Percentiles rank a stretch among this genome's conserved stretches.
phyloP scores from a whole-genome alignment of 768 basidiomycete genomes.

The Mycena metata region DNA sequence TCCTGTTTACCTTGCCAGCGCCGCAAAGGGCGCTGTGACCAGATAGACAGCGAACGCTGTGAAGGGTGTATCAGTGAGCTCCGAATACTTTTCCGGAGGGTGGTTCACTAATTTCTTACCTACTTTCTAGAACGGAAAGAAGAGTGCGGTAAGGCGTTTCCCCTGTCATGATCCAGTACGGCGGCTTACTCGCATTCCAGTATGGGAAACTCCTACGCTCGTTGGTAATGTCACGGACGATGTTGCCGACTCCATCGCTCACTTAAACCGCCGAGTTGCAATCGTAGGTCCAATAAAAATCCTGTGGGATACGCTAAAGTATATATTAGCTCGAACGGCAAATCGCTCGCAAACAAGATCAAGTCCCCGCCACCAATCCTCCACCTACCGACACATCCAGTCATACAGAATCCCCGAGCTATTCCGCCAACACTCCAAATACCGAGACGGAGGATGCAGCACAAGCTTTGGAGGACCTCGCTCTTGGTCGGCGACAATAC shows the following conservation, averaged over 20 bases:
- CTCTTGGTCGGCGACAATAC: slow-evolving; percentile 25
- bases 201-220: slow-evolving; percentile 21
- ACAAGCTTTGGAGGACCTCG: slow-evolving; percentile 18
- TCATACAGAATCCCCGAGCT: slow-evolving; percentile 2
- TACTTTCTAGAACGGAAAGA: slow-evolving; percentile 18
- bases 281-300: too few relatives aligned
- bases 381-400: background rate
- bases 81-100: too few relatives aligned
- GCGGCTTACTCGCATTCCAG: slow-evolving; percentile 1
- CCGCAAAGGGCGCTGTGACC: slow-evolving; percentile 27
- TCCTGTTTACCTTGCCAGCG: slow-evolving; percentile 25
- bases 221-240: slow-evolving; percentile 26
- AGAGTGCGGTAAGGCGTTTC: slow-evolving; percentile 2
- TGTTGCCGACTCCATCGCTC: slow-evolving; percentile 18
- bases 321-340: slow-evolving; percentile 29
- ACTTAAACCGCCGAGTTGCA: slow-evolving; percentile 22
- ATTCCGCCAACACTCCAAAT: slow-evolving; percentile 3
- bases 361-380: background rate
- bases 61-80: slow-evolving; percentile 26
- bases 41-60: slow-evolving; percentile 23
- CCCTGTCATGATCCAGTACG: background rate
- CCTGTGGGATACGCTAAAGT: too few relatives aligned
- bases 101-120: too few relatives aligned
- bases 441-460: slow-evolving; percentile 29
- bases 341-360: slow-evolving; percentile 23